Evolutionary conservation across 768 basidiomycete genomes (phyloP).

Genomic region (Arthromyces matolae): DNA sequence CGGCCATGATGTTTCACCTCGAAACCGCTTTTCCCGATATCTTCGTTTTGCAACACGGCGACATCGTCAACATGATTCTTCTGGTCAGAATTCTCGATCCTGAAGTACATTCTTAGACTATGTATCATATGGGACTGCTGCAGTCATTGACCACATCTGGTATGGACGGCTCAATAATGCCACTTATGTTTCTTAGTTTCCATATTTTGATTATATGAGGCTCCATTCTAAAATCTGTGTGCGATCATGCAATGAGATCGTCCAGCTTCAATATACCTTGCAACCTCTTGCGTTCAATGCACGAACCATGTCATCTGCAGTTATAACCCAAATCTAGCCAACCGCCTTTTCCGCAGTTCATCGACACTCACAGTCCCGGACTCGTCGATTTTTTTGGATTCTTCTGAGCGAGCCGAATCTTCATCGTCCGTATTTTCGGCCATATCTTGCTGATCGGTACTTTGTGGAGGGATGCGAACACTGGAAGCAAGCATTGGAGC

Average conservation of each 20-base stretch:
- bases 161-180: background rate
- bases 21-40: constrained; percentile 55
- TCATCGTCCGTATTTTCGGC: constrained; percentile 35
- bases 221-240: background rate
- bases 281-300: background rate
- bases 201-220: too few relatives aligned
- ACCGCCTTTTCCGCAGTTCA: constrained; percentile 59
- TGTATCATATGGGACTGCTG: background rate
- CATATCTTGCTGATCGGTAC: too few relatives aligned
- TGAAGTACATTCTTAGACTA: constrained; percentile 12
- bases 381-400: constrained; percentile 20
- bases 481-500: constrained; percentile 1
- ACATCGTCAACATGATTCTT: constrained; percentile 24
- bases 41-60: constrained; percentile 47
- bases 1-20: constrained; percentile 13
- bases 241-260: background rate
- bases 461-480: background rate
- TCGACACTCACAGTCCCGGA: constrained; percentile 50
- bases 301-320: background rate
- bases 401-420: constrained; percentile 36
- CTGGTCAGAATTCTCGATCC: constrained; percentile 31
- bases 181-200: background rate
- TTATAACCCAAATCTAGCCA: constrained; percentile 61
- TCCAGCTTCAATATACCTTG: background rate
- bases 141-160: background rate